Conservation (phyloP, 2,329 filamentous ascomycete genomes). For the Monilinia aucupariae region DNA sequence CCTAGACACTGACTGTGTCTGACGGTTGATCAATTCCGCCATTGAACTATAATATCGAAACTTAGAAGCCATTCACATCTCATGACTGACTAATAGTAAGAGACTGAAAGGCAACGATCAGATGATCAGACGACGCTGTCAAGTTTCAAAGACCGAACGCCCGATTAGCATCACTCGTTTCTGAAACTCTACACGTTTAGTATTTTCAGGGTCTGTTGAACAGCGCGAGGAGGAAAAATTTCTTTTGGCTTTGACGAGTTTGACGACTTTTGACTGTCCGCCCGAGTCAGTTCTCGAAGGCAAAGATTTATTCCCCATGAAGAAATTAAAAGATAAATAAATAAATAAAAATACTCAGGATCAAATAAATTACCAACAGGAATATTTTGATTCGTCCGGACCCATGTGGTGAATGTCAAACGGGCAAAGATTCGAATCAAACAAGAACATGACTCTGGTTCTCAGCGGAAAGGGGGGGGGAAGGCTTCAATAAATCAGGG, state of each 20-base stretch:
- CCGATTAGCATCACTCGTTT: neutral
- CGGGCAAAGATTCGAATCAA: constrained; percentile 5
- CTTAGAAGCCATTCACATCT: neutral
- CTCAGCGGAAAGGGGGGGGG: neutral
- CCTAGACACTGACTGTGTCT: neutral
- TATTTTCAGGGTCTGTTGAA: neutral
- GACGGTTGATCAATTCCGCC: neutral
- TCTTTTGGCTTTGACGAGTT: constrained; percentile 6
- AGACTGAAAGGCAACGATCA: neutral
- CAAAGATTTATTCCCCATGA: neutral
- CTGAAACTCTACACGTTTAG: neutral
- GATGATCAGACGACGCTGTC: neutral
- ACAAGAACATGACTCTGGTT: constrained; percentile 2
- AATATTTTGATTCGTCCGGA: constrained; percentile 17
- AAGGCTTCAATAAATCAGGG: neutral
- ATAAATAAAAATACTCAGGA: neutral
- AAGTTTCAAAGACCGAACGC: neutral
- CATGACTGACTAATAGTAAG: neutral
- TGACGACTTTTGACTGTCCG: neutral
- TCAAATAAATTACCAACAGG: neutral
- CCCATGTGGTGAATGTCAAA: neutral
- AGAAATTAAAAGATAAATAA: neutral
- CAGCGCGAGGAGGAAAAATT: neutral
- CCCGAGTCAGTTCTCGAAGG: neutral
- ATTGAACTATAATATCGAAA: neutral